Conservation (phyloP, 1,139 yeast genomes). For the Blastobotrys aristatus region DNA sequence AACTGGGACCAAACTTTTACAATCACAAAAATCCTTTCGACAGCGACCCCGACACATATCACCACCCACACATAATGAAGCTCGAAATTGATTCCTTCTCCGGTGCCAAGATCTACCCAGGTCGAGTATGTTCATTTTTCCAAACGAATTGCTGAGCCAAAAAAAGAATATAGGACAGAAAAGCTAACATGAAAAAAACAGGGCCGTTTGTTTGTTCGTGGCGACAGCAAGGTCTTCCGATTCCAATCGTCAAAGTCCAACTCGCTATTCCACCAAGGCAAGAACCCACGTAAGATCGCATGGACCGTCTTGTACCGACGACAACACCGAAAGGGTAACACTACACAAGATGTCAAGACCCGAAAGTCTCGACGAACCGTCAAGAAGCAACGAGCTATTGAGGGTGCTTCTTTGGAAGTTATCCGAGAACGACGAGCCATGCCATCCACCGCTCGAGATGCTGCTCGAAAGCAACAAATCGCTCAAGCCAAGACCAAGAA, state of each 20-base stretch:
- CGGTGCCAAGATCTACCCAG: conserved; percentile 99
- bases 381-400: conserved; percentile 98
- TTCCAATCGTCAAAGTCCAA: conserved; percentile 98
- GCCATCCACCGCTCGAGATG: conserved; percentile 98
- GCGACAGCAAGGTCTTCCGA: conserved; percentile 99
- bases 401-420: conserved; percentile 98
- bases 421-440: conserved; percentile 96
- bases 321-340: conserved; percentile 99
- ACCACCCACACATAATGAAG: conserved; percentile 57
- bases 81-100: conserved; percentile 99
- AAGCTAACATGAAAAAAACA: conserved; percentile 12
- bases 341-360: conserved; percentile 90
- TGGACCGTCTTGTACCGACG: conserved; percentile 99
- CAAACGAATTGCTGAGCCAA: too few species aligned
- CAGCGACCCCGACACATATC: conserved; percentile 6
- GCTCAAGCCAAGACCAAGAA: conserved; percentile 93
- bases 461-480: conserved; percentile 89
- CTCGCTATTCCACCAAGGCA: conserved; percentile 98
- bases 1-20: conserved; percentile 1
- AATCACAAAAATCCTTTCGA: conserved; percentile 1
- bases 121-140: conserved; percentile 53
- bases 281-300: conserved; percentile 99
- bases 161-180: neutral
- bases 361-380: conserved; percentile 97
- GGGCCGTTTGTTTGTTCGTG: conserved; percentile 98